phyloP scores from a whole-genome alignment of 2,329 filamentous ascomycete genomes.

The Stachybotrys chartarum region DNA sequence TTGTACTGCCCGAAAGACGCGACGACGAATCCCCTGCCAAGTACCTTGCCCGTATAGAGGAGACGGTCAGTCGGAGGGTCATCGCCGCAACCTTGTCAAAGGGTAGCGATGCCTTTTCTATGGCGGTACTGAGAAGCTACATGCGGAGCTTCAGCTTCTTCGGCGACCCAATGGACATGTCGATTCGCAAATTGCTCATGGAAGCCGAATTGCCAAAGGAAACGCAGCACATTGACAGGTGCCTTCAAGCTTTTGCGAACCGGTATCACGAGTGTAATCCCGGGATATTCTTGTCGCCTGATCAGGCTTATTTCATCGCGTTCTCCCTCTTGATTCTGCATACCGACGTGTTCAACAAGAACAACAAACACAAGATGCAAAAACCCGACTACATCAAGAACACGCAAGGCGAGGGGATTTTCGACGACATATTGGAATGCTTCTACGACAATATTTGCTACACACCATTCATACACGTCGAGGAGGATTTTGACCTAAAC shows the following conservation, averaged over 20 bases:
- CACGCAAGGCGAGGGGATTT: conserved; percentile 84
- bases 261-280: conserved; percentile 98
- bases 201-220: conserved; percentile 94
- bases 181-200: conserved; percentile 90
- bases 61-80: conserved; percentile 68
- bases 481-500: conserved; percentile 79
- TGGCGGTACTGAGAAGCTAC: conserved; percentile 81
- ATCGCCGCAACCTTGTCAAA: conserved; percentile 84
- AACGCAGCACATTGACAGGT: conserved; percentile 95
- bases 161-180: conserved; percentile 96
- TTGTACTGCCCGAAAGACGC: conserved; percentile 67
- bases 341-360: conserved; percentile 99
- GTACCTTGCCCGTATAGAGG: conserved; percentile 79
- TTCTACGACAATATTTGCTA: conserved; percentile 99
- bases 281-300: conserved; percentile 82
- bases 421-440: conserved; percentile 85
- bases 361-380: conserved; percentile 99
- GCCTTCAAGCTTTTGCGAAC: conserved; percentile 89
- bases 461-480: conserved; percentile 95
- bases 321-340: conserved; percentile 95
- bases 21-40: conserved; percentile 87
- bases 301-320: conserved; percentile 97
- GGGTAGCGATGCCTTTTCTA: conserved; percentile 75
- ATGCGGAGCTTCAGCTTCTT: conserved; percentile 96
- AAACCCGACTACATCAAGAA: conserved; percentile 94